phyloP scores from a whole-genome alignment of 257 asterid genomes.

The Datura wrightii region DNA sequence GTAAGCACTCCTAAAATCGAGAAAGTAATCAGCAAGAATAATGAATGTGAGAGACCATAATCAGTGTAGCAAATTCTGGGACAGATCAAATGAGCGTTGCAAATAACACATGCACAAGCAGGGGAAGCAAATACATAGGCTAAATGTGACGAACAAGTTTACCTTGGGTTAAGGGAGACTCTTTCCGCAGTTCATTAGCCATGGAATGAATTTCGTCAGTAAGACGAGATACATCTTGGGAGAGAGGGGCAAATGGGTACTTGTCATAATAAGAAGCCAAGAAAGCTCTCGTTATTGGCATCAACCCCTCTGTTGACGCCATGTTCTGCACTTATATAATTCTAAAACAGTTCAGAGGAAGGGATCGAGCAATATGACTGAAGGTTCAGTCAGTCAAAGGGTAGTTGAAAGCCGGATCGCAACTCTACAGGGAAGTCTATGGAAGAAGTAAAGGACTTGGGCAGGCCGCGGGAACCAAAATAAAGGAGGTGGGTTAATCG shows the following conservation, averaged over 20 bases:
- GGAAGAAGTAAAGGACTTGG: constrained; percentile 2
- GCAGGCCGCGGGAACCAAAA: too few species aligned
- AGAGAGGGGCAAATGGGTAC: constrained; percentile 68
- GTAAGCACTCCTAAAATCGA: background rate
- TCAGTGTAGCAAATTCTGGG: constrained; percentile 21
- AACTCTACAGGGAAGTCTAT: background rate
- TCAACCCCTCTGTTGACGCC: constrained; percentile 87
- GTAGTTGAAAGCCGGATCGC: constrained; percentile 4
- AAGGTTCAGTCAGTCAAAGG: background rate
- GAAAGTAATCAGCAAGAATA: background rate
- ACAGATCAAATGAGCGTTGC: background rate
- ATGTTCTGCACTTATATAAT: constrained; percentile 18
- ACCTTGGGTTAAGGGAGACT: constrained; percentile 72
- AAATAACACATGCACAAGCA: background rate
- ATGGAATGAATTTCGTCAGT: constrained; percentile 64
- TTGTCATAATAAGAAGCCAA: constrained; percentile 87
- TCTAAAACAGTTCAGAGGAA: background rate
- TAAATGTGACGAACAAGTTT: background rate
- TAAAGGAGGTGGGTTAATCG: background rate
- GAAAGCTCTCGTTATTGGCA: constrained; percentile 91
- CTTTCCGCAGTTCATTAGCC: constrained; percentile 65
- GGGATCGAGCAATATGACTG: background rate
- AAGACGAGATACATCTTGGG: constrained; percentile 70
- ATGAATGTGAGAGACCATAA: background rate
- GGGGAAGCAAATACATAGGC: background rate